phyloP scores from a whole-genome alignment of 2,329 filamentous ascomycete genomes.

The Alternaria angustiovoidea region DNA sequence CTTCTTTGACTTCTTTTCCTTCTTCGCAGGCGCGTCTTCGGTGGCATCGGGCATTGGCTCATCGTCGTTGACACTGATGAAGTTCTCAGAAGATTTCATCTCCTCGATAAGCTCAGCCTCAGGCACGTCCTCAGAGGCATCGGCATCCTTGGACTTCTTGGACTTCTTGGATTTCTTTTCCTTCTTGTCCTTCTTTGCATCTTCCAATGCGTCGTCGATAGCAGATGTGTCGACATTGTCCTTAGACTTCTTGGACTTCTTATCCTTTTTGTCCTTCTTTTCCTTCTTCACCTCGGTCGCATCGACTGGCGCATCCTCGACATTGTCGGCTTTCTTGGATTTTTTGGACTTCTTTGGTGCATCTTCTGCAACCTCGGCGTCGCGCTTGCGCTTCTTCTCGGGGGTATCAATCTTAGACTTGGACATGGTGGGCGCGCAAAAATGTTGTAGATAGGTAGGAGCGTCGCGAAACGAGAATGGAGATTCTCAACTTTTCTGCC shows the following conservation, averaged over 20 bases:
- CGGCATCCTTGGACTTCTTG: slow-evolving; percentile 32
- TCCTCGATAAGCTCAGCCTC: slow-evolving; percentile 24
- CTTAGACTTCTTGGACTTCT: slow-evolving; percentile 35
- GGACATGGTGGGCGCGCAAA: slow-evolving; percentile 23
- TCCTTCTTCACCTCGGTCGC: slow-evolving; percentile 27
- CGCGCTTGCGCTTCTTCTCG: slow-evolving; percentile 48
- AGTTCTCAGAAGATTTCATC: slow-evolving; percentile 26
- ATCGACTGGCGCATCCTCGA: slow-evolving; percentile 23
- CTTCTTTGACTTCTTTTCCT: slow-evolving; percentile 36
- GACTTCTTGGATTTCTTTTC: slow-evolving; percentile 36
- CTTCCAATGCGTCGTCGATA: slow-evolving; percentile 15
- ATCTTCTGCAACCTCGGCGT: slow-evolving; percentile 35
- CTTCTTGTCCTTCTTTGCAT: slow-evolving; percentile 23
- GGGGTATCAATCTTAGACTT: slow-evolving; percentile 33
- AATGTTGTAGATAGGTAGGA: slow-evolving; percentile 19
- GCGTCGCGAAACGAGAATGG: slow-evolving; percentile 19
- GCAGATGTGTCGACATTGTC: slow-evolving; percentile 11
- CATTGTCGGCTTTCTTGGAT: slow-evolving; percentile 34
- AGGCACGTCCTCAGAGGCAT: slow-evolving; percentile 11
- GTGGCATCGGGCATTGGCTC: slow-evolving; percentile 31
- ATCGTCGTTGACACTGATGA: slow-evolving; percentile 26
- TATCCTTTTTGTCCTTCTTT: slow-evolving; percentile 31
- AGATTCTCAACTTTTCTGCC: slow-evolving; percentile 36
- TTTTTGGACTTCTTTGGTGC: slow-evolving; percentile 45
- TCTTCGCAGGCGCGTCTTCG: slow-evolving; percentile 23